Conservation (phyloP, 1,139 yeast species). For the Yamadazyma pseudoaaseri region DNA sequence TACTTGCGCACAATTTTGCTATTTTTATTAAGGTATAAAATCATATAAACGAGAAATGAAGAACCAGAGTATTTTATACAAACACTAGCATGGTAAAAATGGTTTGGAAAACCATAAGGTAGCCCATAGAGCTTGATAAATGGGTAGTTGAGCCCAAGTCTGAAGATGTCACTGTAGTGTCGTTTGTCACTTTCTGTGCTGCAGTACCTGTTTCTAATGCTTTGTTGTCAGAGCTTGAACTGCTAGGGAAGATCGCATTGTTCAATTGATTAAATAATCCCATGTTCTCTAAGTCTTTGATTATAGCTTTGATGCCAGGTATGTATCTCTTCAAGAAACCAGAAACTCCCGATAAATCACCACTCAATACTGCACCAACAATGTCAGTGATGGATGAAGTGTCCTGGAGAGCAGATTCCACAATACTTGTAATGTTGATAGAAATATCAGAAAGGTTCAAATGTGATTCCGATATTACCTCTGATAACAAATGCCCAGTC, state of each 20-base stretch:
- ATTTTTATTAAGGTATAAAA: constrained; percentile 2
- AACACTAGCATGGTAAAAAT: constrained; percentile 12
- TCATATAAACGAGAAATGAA: constrained; percentile 1
- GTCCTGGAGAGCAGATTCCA: constrained; percentile 24
- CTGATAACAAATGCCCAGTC: constrained; percentile 30
- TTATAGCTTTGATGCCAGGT: constrained; percentile 29
- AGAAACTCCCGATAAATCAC: constrained; percentile 12
- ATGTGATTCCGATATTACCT: constrained; percentile 26
- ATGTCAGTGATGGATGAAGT: constrained; percentile 23
- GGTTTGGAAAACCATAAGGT: constrained; percentile 13
- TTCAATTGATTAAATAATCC: constrained; percentile 44
- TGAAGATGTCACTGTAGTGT: constrained; percentile 6
- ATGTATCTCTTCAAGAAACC: constrained; percentile 25
- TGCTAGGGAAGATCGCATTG: constrained; percentile 32
- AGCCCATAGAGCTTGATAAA: constrained; percentile 5
- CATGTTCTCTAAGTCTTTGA: constrained; percentile 33
- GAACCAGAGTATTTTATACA: constrained; percentile 5
- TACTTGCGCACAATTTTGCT: background rate
- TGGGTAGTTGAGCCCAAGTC: constrained; percentile 8
- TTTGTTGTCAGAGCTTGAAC: constrained; percentile 12
- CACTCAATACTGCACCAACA: constrained; percentile 25
- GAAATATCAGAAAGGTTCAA: constrained; percentile 14
- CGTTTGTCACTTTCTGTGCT: background rate
- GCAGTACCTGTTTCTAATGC: constrained; percentile 7
- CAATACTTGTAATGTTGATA: constrained; percentile 28